phyloP scores from a whole-genome alignment of 1,139 yeast genomes.

The Torulaspora pretoriensis region DNA sequence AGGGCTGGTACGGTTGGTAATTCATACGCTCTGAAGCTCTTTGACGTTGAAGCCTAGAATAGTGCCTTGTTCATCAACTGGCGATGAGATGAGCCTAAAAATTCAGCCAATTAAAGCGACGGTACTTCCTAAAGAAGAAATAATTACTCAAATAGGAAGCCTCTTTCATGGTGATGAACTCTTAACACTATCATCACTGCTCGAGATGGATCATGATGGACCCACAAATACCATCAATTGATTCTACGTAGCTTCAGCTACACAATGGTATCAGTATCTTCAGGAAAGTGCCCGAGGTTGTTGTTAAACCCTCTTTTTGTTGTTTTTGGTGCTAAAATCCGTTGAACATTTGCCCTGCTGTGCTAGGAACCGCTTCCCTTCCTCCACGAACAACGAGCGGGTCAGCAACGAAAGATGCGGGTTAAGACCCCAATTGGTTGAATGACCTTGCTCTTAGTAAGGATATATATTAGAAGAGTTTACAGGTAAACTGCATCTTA shows the following conservation, averaged over 20 bases:
- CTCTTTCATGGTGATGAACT: neutral
- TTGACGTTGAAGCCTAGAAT: neutral
- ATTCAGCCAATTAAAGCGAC: slow-evolving; percentile 1
- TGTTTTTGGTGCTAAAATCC: neutral
- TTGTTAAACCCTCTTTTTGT: neutral
- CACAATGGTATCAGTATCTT: neutral
- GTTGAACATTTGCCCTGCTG: slow-evolving; percentile 1
- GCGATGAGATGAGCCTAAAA: slow-evolving; percentile 10
- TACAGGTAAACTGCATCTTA: neutral
- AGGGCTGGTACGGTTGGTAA: slow-evolving; percentile 7
- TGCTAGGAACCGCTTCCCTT: slow-evolving; percentile 8
- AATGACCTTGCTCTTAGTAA: neutral
- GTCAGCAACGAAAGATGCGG: neutral
- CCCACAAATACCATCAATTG: neutral
- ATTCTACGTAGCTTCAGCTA: neutral
- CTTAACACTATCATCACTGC: neutral
- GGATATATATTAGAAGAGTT: neutral
- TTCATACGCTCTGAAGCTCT: neutral
- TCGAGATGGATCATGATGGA: neutral
- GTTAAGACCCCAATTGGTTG: neutral
- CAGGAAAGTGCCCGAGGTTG: neutral
- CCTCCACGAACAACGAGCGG: slow-evolving; percentile 6
- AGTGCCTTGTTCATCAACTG: neutral
- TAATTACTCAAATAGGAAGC: slow-evolving; percentile 2
- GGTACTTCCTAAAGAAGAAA: slow-evolving; percentile 3